Evolutionary conservation across 345 rosid genomes (phyloP), one percentile per base, ranked within the genome.

Genomic region (Ailanthus altissimus): DNA sequence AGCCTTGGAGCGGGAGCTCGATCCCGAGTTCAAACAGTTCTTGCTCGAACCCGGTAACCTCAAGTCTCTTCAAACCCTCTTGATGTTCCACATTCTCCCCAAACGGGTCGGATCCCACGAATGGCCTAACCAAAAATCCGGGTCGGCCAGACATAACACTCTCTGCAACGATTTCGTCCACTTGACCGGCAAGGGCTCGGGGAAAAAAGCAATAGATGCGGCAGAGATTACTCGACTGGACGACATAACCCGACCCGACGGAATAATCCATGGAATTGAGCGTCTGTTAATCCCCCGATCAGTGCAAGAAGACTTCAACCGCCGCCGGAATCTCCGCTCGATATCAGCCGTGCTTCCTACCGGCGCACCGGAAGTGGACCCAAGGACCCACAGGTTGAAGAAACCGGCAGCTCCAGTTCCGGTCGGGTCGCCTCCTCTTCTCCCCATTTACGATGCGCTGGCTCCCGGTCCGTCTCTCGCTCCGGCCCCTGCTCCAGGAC

Each of bases 401-500:
- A 88, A 86, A 75, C 90, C 90, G 5, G 86, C 91, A 0, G 67
- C 90, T 0, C 77, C 93, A 0, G 84, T 82, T 0, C 89, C 90
- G 0, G 89, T 83, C n/a, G 98, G 97, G 20, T 76, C 96, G 0
- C 89, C 98, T 0, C 99, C 98, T 28, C 89, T 83, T 13, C 92
- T 93, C 0, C 94, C 99, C 23, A 71, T 95, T 47, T 92, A 79
- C 82, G 94, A 93, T 46, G 99, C 99, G 7, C 79, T 96, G 94
- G 97, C 98, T 36, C 97, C 99, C 5, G 97, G 98, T 28, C 99
- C 99, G 0, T 90, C 97, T 0, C 90, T 92, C 0, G 97, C 99
- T 50, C 98, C 98, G 1, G 99, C 97, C 0, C 97, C 99, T 16
- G 99, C 97, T 0, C 98, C 99, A 0, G 98, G 98, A 1, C 99